A percentile compares a stretch with the other conserved stretches of the same genome.
phyloP scores from a whole-genome alignment of 352 stramenopile species.

The Aphanomyces stellatus region DNA sequence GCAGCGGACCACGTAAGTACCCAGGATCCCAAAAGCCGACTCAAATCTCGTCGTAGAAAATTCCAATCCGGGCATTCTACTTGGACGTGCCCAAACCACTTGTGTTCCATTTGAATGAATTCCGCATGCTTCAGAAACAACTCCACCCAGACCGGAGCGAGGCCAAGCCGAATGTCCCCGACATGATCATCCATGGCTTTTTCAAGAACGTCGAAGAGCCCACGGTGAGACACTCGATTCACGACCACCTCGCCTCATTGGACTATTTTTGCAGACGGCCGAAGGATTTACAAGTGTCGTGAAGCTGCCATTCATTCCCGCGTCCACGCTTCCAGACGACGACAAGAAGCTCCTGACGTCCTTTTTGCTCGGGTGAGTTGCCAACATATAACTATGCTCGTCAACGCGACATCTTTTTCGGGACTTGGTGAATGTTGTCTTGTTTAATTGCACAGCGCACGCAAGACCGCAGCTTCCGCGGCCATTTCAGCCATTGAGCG shows the following conservation, averaged over 20 bases:
- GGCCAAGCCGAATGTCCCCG: conserved; percentile 55
- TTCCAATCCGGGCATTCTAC: conserved; percentile 62
- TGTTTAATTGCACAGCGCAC: neutral
- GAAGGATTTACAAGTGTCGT: conserved; percentile 72
- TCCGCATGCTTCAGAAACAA: conserved; percentile 39
- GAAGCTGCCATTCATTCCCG: conserved; percentile 42
- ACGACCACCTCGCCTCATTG: neutral
- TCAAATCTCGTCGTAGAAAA: too few species aligned
- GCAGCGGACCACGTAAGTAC: conserved; percentile 47
- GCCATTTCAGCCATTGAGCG: conserved; percentile 8
- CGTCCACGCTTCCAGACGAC: neutral
- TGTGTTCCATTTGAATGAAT: conserved; percentile 79
- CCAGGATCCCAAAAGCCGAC: too few species aligned
- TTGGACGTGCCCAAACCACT: conserved; percentile 73
- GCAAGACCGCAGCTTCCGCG: conserved; percentile 7
- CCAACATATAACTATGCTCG: neutral
- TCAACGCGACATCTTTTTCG: too few species aligned
- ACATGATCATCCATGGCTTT: conserved; percentile 83
- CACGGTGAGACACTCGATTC: conserved; percentile 18
- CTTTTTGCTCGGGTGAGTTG: conserved; percentile 3
- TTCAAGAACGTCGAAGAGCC: conserved; percentile 69
- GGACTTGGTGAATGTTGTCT: too few species aligned
- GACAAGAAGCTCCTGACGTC: conserved; percentile 8
- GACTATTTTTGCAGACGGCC: conserved; percentile 29
- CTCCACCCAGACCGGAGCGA: conserved; percentile 28